Evolutionary conservation across 1,284 basidiomycete species (phyloP), one percentile per base, ranked within the genome.

Genomic region (Athelia sp.): DNA sequence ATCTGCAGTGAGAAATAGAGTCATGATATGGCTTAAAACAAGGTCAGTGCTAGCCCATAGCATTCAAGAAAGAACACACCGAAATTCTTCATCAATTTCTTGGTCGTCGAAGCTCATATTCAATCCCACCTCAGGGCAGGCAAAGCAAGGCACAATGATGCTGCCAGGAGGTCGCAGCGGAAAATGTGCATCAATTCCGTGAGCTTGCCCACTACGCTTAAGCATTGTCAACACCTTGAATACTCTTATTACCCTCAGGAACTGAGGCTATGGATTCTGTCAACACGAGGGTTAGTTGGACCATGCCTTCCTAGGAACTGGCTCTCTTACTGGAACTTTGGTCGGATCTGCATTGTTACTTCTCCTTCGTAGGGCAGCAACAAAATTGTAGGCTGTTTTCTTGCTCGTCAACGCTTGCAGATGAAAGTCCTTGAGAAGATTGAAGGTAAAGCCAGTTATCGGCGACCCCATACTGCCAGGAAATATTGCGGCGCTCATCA

Each of bases 391-490:
- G 6, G 36, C 8, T 40, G 36, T 8, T 21, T 40, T 40, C 15
- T 40, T 40, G 6, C 8, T 8, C 36, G 6, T n/a, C 15, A 40
- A 21, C 4, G 36, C n/a, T 21, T 8, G 36, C 19, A 40, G 36
- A 40, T 40, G 36, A 21, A 8, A 40, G 15, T 40, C 36, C 36
- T 40, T 40, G 6, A 40, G 15, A n/a, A 40, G n/a, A 40, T 40
- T 40, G 36, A 40, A 40, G 15, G 36, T 40, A n/a, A 40, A 40
- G 15, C 36, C 36, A 1, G 61, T 65, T 14, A 52, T 47, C 0
- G 65, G 61, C 14, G 52, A 45, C 1, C 50, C 46, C 1, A 57
- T 47, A 0, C 66, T 67, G 0, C 62, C 62, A 15, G 66, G 67
- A 32, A 61, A 69, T 24, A 68, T 54, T 4, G 59, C 31, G 1